phyloP scores from a whole-genome alignment of 495 filamentous ascomycete species.

The Xylona heveae region DNA sequence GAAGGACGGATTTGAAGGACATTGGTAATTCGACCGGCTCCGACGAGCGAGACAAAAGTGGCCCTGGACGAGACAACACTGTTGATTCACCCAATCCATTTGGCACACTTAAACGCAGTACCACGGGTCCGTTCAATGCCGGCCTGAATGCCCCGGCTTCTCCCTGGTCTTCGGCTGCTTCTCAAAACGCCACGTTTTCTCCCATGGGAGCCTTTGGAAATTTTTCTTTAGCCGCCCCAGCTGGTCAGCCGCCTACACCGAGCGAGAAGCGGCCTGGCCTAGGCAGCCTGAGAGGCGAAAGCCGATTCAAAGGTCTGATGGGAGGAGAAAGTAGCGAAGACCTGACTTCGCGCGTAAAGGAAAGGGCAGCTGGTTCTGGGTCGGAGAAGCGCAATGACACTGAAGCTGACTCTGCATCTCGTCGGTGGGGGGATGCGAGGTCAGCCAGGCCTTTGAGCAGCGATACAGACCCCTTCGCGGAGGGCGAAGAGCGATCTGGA shows the following conservation, averaged over 20 bases:
- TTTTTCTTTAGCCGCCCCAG: constrained; percentile 38
- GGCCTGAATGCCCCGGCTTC: constrained; percentile 31
- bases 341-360: constrained; percentile 24
- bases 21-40: constrained; percentile 14
- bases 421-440: constrained; percentile 29
- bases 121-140: constrained; percentile 37
- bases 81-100: constrained; percentile 31
- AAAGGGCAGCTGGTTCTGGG: constrained; percentile 29
- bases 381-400: constrained; percentile 31
- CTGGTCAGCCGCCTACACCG: constrained; percentile 24
- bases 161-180: constrained; percentile 45
- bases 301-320: constrained; percentile 66
- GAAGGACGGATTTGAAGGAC: constrained; percentile 51
- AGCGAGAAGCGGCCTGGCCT: constrained; percentile 49
- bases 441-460: constrained; percentile 32
- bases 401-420: constrained; percentile 20
- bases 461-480: constrained; percentile 67
- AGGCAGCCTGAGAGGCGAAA: constrained; percentile 50
- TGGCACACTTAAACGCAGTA: constrained; percentile 44
- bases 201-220: constrained; percentile 76
- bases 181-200: constrained; percentile 35
- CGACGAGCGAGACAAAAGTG: constrained; percentile 13
- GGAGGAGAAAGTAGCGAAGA: constrained; percentile 58
- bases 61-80: constrained; percentile 25
- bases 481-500: constrained; percentile 39